Evolutionary conservation across 495 filamentous ascomycete genomes (phyloP).

Genomic region (Penicillium robsamsonii): DNA sequence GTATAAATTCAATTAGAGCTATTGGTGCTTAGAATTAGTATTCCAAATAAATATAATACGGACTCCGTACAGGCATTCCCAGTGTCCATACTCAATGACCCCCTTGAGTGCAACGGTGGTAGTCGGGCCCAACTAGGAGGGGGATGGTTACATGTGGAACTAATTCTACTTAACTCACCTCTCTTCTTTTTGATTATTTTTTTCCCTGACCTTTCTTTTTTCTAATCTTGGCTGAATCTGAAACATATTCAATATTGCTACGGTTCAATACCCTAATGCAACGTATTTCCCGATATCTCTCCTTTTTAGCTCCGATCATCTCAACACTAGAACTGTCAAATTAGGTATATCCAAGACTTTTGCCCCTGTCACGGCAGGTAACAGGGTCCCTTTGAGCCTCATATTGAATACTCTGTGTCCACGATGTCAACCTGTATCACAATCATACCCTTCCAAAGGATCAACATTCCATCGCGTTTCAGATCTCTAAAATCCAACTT

Average conservation of each 20-base stretch:
- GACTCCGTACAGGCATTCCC: slow-evolving; percentile 14
- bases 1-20: too few species aligned
- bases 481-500: not conserved
- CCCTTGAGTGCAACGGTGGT: slow-evolving; percentile 47
- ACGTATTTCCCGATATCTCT: not conserved
- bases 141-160: slow-evolving; percentile 40
- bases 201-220: not conserved
- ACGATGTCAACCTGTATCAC: not conserved
- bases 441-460: not conserved
- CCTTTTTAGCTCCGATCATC: not conserved
- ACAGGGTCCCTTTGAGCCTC: slow-evolving; percentile 6
- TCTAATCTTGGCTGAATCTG: not conserved
- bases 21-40: too few species aligned
- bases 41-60: not conserved
- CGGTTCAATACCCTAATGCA: slow-evolving; percentile 1
- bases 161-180: slow-evolving; percentile 15
- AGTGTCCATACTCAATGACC: slow-evolving; percentile 29
- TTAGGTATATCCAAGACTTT: not conserved
- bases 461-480: not conserved
- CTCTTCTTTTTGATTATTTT: slow-evolving; percentile 2
- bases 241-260: slow-evolving; percentile 1
- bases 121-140: slow-evolving; percentile 33
- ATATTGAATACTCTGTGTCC: not conserved
- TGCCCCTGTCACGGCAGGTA: not conserved
- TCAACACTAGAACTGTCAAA: not conserved